Percentiles rank a stretch among this genome's conserved stretches.
Evolutionary conservation across 2,329 filamentous ascomycete genomes (phyloP).

Genomic region (Graphilbum sp.): DNA sequence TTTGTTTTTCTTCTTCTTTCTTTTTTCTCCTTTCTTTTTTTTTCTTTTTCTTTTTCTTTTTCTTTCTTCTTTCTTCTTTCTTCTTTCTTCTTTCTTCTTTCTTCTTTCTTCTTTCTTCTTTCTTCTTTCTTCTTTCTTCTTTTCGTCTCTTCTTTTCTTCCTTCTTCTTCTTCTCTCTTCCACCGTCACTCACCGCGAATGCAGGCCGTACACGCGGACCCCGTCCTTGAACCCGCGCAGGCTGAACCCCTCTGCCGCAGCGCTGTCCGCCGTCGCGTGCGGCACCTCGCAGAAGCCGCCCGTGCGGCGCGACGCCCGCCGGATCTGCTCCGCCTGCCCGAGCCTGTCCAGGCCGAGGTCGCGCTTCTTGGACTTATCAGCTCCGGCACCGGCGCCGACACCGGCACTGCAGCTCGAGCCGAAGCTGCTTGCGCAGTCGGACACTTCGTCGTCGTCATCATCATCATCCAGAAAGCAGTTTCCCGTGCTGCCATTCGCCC

Average conservation of each 20-base stretch:
- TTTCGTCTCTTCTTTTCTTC: not conserved
- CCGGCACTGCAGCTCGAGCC: constrained; percentile 22
- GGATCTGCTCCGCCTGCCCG: constrained; percentile 4
- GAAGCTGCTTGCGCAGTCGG: constrained; percentile 17
- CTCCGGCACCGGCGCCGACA: constrained; percentile 20
- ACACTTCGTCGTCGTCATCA: too few relatives aligned
- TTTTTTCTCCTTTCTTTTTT: too few relatives aligned
- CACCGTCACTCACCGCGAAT: not conserved
- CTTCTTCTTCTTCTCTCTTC: not conserved
- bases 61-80: not conserved
- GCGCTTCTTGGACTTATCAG: constrained; percentile 12
- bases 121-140: not conserved
- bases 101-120: not conserved
- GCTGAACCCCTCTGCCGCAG: constrained; percentile 1
- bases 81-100: not conserved
- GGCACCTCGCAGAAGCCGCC: not conserved
- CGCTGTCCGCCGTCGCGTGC: constrained; percentile 3
- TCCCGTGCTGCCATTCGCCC: too few relatives aligned
- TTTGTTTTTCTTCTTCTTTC: not conserved
- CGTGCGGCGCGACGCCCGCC: not conserved
- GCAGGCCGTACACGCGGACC: constrained; percentile 6
- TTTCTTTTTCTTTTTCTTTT: not conserved
- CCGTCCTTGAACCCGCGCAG: constrained; percentile 5
- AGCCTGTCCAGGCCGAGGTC: not conserved
- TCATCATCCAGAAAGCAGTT: too few relatives aligned